Evolutionary conservation across 768 basidiomycete species (phyloP), one percentile per base, ranked within the genome.

Genomic region (Rhizopogon vinicolor): DNA sequence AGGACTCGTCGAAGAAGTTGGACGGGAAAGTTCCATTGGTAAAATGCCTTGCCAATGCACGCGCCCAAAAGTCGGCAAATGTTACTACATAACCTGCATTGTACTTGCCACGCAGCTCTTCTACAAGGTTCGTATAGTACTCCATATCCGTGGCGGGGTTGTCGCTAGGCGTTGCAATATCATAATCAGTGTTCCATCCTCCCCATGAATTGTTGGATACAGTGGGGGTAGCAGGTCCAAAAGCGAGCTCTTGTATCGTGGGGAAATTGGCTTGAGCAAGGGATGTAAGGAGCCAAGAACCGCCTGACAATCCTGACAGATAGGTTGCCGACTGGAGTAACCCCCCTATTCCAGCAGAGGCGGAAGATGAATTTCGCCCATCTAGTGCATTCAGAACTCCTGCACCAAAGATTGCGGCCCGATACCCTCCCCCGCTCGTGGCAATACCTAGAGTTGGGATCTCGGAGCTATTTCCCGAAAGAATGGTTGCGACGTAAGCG

Each of bases 371-470:
- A 51, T 83, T 84, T 28, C 80, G 67, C 40, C 70, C 79, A 60
- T 86, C 81, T 41, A 82, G 58, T 1, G 76, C 72, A n/a, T 72
- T 72, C 46, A 79, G 59, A 18, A 82, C 72, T 1, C 81, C 84
- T 3, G 78, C 83, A 41, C 76, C 78, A 50, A 77, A 79, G 7
- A 81, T 70, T 4, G 81, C 79, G 0, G 84, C 85, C 13, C 84
- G 68, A 48, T 80, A 77, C 0, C 82, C 78, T 7, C 85, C 85
- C 13, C 85, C 85, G 28, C 78, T 80, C 22, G 75, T 65, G 0
- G 83, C 82, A 51, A 84, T 78, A 0, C 74, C 80, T 6, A 82
- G 61, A 18, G 60, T 73, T 3, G 78, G 78, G 0, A 65, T 56
- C 14, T 66, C 49, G 1, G 55, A 28, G 28, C 57, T 60, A 8